Base-by-base conservation (phyloP, 1,284 basidiomycete species). In the Ustilago shanxiensis region DNA sequence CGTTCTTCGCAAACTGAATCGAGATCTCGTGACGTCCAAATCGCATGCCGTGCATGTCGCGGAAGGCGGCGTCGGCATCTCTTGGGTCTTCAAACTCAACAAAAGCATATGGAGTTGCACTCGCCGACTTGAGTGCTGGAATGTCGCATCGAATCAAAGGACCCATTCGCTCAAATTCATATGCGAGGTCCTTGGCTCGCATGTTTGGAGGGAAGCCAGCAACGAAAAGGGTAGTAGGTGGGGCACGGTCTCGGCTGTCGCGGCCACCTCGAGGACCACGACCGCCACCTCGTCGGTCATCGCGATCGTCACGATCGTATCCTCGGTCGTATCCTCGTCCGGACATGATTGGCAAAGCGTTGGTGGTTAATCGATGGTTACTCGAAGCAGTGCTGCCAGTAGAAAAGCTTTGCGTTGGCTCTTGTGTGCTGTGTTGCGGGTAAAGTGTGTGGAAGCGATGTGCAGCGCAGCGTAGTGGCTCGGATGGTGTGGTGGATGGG, bases 61-160 rank as follows among this genome's bases (percentile, higher is more conserved):
- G 68, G 56, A 79, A 77, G 5, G 82, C 82, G 13, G 74, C 79
- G 52, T 82, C 79, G 9, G 82, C 80, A 47, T 83, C 82, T 18
- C 79, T 70, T 1, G 80, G 71, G 47, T 83, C 80, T 37, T 79
- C 80, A 67, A 77, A 83, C 59, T 83, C 82, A 64, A 83, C 70
- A 54, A 83, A 83, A 2, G 82, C 82, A 59, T 81, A 83, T 20
- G 76, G 76, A 5, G 75, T 79, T 5, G 79, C 72, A 9, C 60
- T 65, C 41, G 78, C 62, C 53, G 69, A 79, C 44, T 76, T 78
- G 20, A 79, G 70, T 10, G 82, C 79, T 11, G 82, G 82, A 35
- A 83, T 83, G 54, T 83, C 82, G 66, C 82, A 83, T 22, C 82
- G 82, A 10, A 83, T 71, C 33, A 83, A 50, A 1, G 75, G 79